Conservation (phyloP, 164 flowering plant species). For the Amborella trichopoda region DNA sequence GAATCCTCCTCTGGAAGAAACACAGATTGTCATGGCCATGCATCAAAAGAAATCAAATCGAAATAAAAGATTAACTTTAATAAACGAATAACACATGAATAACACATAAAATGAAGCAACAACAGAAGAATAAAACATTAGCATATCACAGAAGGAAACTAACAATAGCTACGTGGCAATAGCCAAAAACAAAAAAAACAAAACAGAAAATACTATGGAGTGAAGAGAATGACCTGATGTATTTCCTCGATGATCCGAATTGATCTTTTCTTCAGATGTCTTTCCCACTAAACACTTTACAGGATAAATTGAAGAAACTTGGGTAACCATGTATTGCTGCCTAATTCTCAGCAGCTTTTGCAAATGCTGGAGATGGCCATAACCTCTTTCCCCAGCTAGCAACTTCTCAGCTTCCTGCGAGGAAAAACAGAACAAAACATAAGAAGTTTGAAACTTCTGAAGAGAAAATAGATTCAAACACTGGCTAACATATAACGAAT, state of each 20-base stretch:
- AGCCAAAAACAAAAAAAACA: no score
- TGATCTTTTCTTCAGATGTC: slow-evolving; percentile 52
- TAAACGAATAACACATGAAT: no score
- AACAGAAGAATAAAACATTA: no score
- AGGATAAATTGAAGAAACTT: slow-evolving; percentile 79
- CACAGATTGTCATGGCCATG: slow-evolving; percentile 3
- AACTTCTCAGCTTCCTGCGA: slow-evolving; percentile 53
- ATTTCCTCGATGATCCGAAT: slow-evolving; percentile 37
- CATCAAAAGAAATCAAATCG: no score
- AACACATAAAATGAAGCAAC: no score
- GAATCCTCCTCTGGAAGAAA: slow-evolving; percentile 30
- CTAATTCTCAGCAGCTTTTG: slow-evolving; percentile 63
- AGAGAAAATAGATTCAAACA: no score
- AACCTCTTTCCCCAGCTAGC: slow-evolving; percentile 69
- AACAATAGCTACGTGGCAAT: no score
- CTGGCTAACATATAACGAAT: no score
- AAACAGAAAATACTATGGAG: no score
- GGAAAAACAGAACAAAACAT: background rate
- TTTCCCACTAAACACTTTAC: slow-evolving; percentile 51
- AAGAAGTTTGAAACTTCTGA: no score
- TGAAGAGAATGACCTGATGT: slow-evolving; percentile 60
- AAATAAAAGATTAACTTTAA: no score
- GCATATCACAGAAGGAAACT: no score
- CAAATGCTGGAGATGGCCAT: slow-evolving; percentile 31
- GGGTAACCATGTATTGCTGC: slow-evolving; percentile 69